Percentiles rank a stretch among this genome's conserved stretches.
These are phyloP conservation scores for Aquilaria yunnanensis DNA, from an alignment of 345 rosid genomes.

Conservation along the genomic window DNA sequence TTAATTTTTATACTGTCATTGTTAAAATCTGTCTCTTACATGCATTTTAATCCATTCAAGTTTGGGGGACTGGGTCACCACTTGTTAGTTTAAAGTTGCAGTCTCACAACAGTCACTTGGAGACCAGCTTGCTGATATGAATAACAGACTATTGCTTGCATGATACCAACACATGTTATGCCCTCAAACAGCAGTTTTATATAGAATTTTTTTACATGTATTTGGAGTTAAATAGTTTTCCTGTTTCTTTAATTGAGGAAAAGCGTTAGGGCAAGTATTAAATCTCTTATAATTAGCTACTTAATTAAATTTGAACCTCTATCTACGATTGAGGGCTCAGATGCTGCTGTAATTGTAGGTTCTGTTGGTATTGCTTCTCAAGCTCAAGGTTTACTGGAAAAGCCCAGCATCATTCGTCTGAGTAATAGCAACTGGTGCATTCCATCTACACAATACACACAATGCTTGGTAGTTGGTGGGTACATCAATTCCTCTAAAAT, in stretches of 20 bases:
- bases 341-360: slow-evolving; percentile 21
- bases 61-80: no score
- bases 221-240: background rate
- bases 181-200: background rate
- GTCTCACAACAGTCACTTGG: no score
- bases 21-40: no score
- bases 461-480: slow-evolving; percentile 19
- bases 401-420: slow-evolving; percentile 21
- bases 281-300: background rate
- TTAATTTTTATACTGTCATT: no score
- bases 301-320: background rate
- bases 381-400: slow-evolving; percentile 17
- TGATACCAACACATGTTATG: no score
- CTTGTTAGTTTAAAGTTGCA: no score
- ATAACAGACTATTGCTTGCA: no score
- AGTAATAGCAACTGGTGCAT: slow-evolving; percentile 21
- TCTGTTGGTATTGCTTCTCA: slow-evolving; percentile 26
- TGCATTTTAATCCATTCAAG: no score
- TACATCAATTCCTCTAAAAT: slow-evolving; percentile 18
- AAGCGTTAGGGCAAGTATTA: background rate
- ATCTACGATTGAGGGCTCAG: background rate
- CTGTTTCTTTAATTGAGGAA: background rate
- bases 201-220: background rate
- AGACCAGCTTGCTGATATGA: no score
- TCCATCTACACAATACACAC: slow-evolving; percentile 24